Evolutionary conservation across 768 basidiomycete species (phyloP).

Genomic region (Xerocomellus chrysenteron): DNA sequence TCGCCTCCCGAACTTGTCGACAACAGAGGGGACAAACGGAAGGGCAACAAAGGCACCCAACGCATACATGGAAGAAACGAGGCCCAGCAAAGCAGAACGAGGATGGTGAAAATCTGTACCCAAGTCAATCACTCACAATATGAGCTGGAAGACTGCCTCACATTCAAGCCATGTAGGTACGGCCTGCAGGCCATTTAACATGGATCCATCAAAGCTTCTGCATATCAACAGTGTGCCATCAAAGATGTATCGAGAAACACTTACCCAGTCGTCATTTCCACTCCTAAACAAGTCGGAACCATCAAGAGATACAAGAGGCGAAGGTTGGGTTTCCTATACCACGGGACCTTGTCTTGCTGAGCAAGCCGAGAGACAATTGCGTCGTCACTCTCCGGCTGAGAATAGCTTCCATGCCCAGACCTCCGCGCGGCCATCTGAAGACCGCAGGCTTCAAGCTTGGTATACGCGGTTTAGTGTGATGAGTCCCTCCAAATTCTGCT

Average conservation of each 20-base stretch:
- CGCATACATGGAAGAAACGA: conserved; percentile 59
- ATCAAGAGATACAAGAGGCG: conserved; percentile 53
- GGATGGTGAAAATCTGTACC: conserved; percentile 51
- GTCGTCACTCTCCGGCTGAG: neutral
- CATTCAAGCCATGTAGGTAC: conserved; percentile 36
- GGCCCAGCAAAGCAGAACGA: conserved; percentile 52
- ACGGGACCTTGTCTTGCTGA: conserved; percentile 48
- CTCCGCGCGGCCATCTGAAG: neutral
- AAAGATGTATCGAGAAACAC: neutral
- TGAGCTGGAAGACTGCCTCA: conserved; percentile 22
- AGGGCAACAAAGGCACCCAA: conserved; percentile 54
- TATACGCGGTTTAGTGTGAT: too few relatives aligned
- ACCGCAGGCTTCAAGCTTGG: neutral
- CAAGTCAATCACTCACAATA: neutral
- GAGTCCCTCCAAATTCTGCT: too few relatives aligned
- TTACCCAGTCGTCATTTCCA: conserved; percentile 11
- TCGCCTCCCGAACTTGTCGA: conserved; percentile 11
- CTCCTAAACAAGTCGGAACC: conserved; percentile 37
- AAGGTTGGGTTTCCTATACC: conserved; percentile 62
- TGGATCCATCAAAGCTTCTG: conserved; percentile 17
- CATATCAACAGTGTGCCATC: neutral
- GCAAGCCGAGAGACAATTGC: conserved; percentile 14
- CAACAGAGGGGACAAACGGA: conserved; percentile 33
- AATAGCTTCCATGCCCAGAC: neutral
- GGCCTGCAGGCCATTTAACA: neutral